Percentiles rank a stretch among this genome's conserved stretches.
These are phyloP conservation scores for Escovopsis sp. DNA, from an alignment of 2,329 filamentous ascomycete genomes.

Conservation along the genomic window DNA sequence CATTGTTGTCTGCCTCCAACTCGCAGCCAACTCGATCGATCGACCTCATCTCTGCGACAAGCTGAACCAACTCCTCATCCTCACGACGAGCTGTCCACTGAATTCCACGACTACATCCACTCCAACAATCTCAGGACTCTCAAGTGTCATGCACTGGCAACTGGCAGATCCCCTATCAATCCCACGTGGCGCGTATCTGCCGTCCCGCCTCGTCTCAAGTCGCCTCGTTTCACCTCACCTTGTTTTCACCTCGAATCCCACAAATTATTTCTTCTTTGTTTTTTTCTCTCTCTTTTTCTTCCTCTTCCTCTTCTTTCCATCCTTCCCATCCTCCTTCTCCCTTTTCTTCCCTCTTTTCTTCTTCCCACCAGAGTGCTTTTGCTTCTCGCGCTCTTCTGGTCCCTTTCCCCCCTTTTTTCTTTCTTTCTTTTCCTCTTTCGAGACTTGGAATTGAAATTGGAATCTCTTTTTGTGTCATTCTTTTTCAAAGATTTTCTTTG, in stretches of 20 bases:
- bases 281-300: neutral
- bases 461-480: too few relatives aligned
- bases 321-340: neutral
- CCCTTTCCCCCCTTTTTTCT: neutral
- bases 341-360: neutral
- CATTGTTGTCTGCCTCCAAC: too few relatives aligned
- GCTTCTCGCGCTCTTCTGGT: neutral
- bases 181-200: neutral
- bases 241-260: neutral
- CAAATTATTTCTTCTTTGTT: neutral
- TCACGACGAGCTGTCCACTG: too few relatives aligned
- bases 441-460: too few relatives aligned
- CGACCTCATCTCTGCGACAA: too few relatives aligned
- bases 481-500: neutral
- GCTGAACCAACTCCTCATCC: too few relatives aligned
- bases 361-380: neutral
- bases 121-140: too few relatives aligned
- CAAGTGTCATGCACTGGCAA: constrained; percentile 2
- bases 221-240: constrained; percentile 1
- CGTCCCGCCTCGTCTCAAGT: neutral
- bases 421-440: neutral
- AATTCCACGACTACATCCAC: too few relatives aligned
- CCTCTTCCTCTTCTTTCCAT: neutral
- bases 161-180: constrained; percentile 2
- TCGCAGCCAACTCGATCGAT: too few relatives aligned